Percentiles rank a stretch among this genome's conserved stretches.
Conservation (phyloP, 2,329 filamentous ascomycete genomes). For the Canariomyces notabilis region DNA sequence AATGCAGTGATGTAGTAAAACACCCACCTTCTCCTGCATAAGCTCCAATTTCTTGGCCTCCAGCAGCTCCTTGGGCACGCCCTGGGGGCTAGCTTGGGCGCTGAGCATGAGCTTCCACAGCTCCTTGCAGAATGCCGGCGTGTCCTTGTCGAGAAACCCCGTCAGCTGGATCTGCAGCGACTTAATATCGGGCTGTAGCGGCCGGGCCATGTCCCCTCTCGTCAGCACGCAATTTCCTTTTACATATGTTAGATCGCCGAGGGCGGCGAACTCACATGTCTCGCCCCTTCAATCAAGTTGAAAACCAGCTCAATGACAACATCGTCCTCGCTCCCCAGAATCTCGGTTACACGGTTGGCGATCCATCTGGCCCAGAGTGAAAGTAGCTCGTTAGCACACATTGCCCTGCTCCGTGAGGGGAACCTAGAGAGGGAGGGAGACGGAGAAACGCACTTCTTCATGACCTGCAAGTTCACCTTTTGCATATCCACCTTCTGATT, state of each 20-base stretch:
- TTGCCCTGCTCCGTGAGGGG: too few species aligned
- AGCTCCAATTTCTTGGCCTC: slow-evolving; percentile 96
- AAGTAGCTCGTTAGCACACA: slow-evolving; percentile 1
- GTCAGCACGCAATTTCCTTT: too few species aligned
- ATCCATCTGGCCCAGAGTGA: slow-evolving; percentile 68
- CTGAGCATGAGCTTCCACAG: slow-evolving; percentile 89
- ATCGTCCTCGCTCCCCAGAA: slow-evolving; percentile 90
- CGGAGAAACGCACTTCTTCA: slow-evolving; percentile 73
- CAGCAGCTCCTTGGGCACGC: slow-evolving; percentile 87
- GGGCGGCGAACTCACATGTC: slow-evolving; percentile 57
- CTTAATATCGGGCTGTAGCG: slow-evolving; percentile 85
- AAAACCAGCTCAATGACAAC: slow-evolving; percentile 85
- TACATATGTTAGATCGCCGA: too few species aligned
- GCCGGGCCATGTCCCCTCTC: too few species aligned
- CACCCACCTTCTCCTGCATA: slow-evolving; percentile 81
- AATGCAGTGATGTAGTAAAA: background rate
- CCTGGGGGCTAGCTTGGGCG: slow-evolving; percentile 80
- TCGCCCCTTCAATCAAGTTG: slow-evolving; percentile 64
- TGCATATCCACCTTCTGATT: slow-evolving; percentile 93
- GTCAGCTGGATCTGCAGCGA: slow-evolving; percentile 89
- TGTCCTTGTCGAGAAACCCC: slow-evolving; percentile 92
- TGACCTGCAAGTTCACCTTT: slow-evolving; percentile 94
- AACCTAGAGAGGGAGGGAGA: too few species aligned
- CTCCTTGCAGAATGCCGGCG: slow-evolving; percentile 82
- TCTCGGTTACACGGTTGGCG: slow-evolving; percentile 76